Percentiles rank a stretch among this genome's conserved stretches.
These are phyloP conservation scores for Cladobotryum protrusum DNA, from an alignment of 2,329 filamentous ascomycete species.

Conservation along the genomic window DNA sequence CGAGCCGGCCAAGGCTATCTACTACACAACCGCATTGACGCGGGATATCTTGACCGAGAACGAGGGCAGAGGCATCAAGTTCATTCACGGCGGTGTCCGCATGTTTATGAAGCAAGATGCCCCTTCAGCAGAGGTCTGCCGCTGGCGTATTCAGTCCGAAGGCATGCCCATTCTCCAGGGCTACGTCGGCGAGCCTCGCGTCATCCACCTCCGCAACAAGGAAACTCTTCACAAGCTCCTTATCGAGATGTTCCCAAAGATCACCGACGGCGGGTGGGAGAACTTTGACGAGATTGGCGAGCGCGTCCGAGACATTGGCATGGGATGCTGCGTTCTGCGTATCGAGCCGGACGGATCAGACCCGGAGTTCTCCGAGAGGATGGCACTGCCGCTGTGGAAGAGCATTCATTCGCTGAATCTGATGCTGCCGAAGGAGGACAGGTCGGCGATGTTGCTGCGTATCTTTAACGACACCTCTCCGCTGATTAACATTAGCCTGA, in stretches of 20 bases:
- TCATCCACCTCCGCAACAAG: constrained; percentile 69
- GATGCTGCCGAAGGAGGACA: constrained; percentile 97
- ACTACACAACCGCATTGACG: constrained; percentile 83
- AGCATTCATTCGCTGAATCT: constrained; percentile 87
- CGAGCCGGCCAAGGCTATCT: constrained; percentile 86
- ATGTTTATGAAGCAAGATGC: constrained; percentile 99
- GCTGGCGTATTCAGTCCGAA: constrained; percentile 94
- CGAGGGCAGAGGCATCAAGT: constrained; percentile 85
- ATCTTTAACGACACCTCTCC: constrained; percentile 87
- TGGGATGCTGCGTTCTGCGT: constrained; percentile 88
- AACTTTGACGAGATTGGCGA: constrained; percentile 83
- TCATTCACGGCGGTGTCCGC: constrained; percentile 93
- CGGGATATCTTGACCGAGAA: constrained; percentile 82
- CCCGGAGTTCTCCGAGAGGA: constrained; percentile 60
- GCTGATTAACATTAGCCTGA: constrained; percentile 63
- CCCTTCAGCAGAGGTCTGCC: constrained; percentile 77
- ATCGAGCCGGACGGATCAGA: constrained; percentile 68
- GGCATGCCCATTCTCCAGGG: constrained; percentile 86
- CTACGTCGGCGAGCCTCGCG: constrained; percentile 74
- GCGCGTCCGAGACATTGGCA: constrained; percentile 68
- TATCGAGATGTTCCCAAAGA: constrained; percentile 94
- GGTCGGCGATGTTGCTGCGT: constrained; percentile 82
- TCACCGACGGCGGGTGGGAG: constrained; percentile 67
- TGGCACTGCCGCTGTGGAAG: constrained; percentile 91
- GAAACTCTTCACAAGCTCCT: constrained; percentile 76